Conservation (phyloP, 2,329 filamentous ascomycete species). For the Xylaria sp. region DNA sequence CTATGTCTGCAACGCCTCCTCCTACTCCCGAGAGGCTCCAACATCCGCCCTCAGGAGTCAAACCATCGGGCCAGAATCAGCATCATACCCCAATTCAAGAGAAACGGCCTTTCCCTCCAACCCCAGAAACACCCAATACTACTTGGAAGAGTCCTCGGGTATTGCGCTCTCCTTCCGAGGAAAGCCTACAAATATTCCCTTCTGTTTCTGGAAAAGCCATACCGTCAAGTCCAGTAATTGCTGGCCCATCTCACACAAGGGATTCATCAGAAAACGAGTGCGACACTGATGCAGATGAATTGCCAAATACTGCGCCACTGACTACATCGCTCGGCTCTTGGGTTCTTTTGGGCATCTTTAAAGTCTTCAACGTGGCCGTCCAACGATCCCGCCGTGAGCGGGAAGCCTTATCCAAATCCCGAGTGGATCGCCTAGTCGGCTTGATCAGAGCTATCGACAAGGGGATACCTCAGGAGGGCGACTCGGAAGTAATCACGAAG, state of each 20-base stretch:
- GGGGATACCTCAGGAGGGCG: constrained; percentile 3
- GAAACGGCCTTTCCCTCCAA: background rate
- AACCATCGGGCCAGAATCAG: background rate
- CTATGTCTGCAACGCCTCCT: constrained; percentile 1
- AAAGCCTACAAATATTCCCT: background rate
- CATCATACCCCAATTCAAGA: background rate
- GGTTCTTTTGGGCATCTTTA: background rate
- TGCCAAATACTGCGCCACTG: background rate
- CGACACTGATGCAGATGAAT: background rate
- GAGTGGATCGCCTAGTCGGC: constrained; percentile 15
- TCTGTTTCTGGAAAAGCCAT: background rate
- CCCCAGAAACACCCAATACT: background rate
- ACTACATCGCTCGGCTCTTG: background rate
- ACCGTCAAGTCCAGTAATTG: background rate
- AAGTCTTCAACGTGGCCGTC: constrained; percentile 12
- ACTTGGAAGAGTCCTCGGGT: background rate
- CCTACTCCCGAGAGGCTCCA: background rate
- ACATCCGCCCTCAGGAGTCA: background rate
- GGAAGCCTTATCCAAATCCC: constrained; percentile 6
- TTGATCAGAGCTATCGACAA: constrained; percentile 18
- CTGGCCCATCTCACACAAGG: background rate
- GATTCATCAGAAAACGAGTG: background rate
- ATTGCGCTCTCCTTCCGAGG: background rate
- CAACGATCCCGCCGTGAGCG: constrained; percentile 1
- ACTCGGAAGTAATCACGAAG: constrained; percentile 3